Conservation (phyloP, 73 alveolate species). For the Stentor roeselii region DNA sequence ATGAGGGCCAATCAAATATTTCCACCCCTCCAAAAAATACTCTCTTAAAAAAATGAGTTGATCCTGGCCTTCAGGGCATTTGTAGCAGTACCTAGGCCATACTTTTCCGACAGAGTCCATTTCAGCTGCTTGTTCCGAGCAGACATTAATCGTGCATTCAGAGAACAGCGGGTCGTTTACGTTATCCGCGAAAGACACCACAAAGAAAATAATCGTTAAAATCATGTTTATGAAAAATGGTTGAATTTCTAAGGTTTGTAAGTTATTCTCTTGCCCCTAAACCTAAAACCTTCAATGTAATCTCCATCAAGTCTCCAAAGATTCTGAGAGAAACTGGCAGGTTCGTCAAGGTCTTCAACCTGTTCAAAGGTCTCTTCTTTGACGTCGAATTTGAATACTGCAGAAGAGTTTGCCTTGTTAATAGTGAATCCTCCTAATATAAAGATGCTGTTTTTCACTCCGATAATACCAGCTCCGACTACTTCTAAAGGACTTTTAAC, state of each 20-base stretch:
- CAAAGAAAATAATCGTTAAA: too few species aligned
- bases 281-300: not conserved
- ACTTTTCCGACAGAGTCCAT: not conserved
- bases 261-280: not conserved
- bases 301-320: constrained; percentile 7
- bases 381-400: not conserved
- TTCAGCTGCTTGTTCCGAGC: not conserved
- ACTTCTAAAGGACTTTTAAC: not conserved
- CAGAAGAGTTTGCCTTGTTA: not conserved
- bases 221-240: too few species aligned
- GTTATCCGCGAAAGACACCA: too few species aligned
- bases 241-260: too few species aligned
- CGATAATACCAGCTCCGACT: not conserved
- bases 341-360: not conserved
- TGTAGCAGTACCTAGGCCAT: constrained; percentile 8
- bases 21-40: not conserved
- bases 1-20: not conserved
- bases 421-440: not conserved
- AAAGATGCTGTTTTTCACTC: not conserved
- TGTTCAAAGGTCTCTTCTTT: not conserved
- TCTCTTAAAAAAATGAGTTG: not conserved
- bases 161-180: too few species aligned
- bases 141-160: not conserved
- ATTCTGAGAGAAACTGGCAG: not conserved
- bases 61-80: not conserved